Evolutionary conservation across 2,329 filamentous ascomycete species (phyloP).

Genomic region (Fusarium pseudoanthophilum): DNA sequence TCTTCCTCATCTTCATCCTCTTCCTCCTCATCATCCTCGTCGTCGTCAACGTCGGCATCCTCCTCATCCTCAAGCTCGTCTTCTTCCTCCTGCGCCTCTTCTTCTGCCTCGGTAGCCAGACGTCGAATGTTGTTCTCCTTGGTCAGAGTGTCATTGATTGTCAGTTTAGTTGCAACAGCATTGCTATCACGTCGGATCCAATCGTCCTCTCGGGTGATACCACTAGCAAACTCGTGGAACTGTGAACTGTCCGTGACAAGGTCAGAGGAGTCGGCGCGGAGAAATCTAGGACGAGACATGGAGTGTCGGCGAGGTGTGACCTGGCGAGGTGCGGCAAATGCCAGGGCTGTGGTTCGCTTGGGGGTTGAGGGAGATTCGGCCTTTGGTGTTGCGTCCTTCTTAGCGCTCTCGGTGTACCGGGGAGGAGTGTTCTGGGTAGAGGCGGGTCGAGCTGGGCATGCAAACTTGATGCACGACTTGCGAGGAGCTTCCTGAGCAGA

Average conservation of each 20-base stretch:
- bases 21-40: conserved; percentile 67
- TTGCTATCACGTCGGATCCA: conserved; percentile 82
- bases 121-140: conserved; percentile 91
- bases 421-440: conserved; percentile 55
- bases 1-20: conserved; percentile 57
- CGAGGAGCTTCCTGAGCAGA: conserved; percentile 56
- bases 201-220: conserved; percentile 83
- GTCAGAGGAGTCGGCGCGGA: conserved; percentile 62
- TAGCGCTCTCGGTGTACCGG: conserved; percentile 28
- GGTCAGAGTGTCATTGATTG: conserved; percentile 86
- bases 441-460: conserved; percentile 69
- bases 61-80: conserved; percentile 77
- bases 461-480: conserved; percentile 79
- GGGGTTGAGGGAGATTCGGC: conserved; percentile 48
- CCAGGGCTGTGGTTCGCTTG: conserved; percentile 42
- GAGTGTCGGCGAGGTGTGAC: conserved; percentile 39
- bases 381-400: conserved; percentile 27
- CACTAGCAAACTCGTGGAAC: conserved; percentile 94
- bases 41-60: conserved; percentile 83
- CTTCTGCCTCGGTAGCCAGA: conserved; percentile 88
- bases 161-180: conserved; percentile 76
- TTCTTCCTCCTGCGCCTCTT: conserved; percentile 81
- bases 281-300: conserved; percentile 55
- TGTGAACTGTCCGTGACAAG: conserved; percentile 66
- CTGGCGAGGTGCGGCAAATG: conserved; percentile 43